Percentiles rank a stretch among this genome's conserved stretches.
Conservation (phyloP, 1,139 yeast genomes). For the Yamadazyma sp. region DNA sequence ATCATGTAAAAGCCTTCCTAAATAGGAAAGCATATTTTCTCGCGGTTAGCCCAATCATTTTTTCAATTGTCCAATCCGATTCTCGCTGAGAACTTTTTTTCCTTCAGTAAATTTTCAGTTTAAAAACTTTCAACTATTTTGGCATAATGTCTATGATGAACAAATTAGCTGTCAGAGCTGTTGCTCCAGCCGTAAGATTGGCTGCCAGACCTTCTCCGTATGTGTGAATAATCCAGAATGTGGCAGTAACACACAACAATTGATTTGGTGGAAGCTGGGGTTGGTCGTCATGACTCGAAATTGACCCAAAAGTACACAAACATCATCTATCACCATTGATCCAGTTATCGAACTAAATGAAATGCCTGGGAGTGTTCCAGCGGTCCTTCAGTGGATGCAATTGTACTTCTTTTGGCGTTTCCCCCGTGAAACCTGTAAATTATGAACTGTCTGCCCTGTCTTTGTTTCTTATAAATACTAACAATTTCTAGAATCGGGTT, state of each 20-base stretch:
- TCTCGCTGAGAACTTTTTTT: conserved; percentile 18
- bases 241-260: neutral
- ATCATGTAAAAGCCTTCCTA: too few species aligned
- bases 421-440: too few species aligned
- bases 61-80: conserved; percentile 21
- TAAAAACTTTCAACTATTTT: conserved; percentile 1
- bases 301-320: too few species aligned
- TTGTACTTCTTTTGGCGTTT: neutral
- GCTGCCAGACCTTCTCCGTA: conserved; percentile 50
- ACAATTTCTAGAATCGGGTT: conserved; percentile 48
- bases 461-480: too few species aligned
- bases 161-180: conserved; percentile 49
- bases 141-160: conserved; percentile 42
- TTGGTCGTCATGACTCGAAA: neutral
- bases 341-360: neutral
- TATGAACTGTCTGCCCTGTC: too few species aligned
- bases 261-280: neutral
- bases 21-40: conserved; percentile 29
- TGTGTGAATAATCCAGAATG: conserved; percentile 19
- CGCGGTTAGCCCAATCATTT: conserved; percentile 32
- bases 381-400: too few species aligned
- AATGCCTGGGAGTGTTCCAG: neutral
- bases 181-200: conserved; percentile 37
- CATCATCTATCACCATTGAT: too few species aligned
- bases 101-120: conserved; percentile 10